A percentile compares a stretch with the other conserved stretches of the same genome.
Conservation (phyloP, 2,329 filamentous ascomycete genomes). For the Aspergillus tubingensis region DNA sequence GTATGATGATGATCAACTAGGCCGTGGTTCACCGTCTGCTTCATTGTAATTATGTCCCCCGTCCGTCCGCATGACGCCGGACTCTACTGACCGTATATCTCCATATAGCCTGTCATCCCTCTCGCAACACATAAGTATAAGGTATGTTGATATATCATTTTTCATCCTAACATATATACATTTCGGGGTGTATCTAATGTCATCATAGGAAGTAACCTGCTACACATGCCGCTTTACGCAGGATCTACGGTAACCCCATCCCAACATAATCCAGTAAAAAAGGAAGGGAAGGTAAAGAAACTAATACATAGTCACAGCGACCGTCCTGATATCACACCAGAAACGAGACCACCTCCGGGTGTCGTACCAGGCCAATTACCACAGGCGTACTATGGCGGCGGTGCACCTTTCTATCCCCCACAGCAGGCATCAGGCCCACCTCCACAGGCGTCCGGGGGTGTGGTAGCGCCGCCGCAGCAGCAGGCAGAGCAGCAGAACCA, state of each 20-base stretch:
- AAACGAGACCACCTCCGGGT: slow-evolving; percentile 35
- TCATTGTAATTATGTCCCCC: slow-evolving; percentile 34
- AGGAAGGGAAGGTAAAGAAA: background rate
- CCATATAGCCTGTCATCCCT: slow-evolving; percentile 40
- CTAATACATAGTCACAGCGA: slow-evolving; percentile 23
- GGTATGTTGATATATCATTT: slow-evolving; percentile 20
- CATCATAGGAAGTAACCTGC: slow-evolving; percentile 39
- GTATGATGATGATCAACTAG: slow-evolving; percentile 20
- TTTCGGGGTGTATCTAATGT: slow-evolving; percentile 17
- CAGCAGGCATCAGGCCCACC: slow-evolving; percentile 3
- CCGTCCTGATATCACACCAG: slow-evolving; percentile 41
- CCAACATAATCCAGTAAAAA: too few species aligned
- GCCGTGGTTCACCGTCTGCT: slow-evolving; percentile 51
- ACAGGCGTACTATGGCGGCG: slow-evolving; percentile 24
- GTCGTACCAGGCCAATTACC: slow-evolving; percentile 30
- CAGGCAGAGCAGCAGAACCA: slow-evolving; percentile 19
- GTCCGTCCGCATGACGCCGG: background rate
- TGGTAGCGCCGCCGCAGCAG: slow-evolving; percentile 17
- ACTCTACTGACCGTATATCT: slow-evolving; percentile 11
- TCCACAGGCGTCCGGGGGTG: slow-evolving; percentile 20
- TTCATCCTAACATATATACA: background rate
- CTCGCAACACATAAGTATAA: slow-evolving; percentile 43
- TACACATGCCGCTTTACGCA: slow-evolving; percentile 42
- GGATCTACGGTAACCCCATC: slow-evolving; percentile 35
- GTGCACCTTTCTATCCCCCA: slow-evolving; percentile 7